Evolutionary conservation across 768 basidiomycete species (phyloP).

Genomic region (Multifurca ochricompacta): DNA sequence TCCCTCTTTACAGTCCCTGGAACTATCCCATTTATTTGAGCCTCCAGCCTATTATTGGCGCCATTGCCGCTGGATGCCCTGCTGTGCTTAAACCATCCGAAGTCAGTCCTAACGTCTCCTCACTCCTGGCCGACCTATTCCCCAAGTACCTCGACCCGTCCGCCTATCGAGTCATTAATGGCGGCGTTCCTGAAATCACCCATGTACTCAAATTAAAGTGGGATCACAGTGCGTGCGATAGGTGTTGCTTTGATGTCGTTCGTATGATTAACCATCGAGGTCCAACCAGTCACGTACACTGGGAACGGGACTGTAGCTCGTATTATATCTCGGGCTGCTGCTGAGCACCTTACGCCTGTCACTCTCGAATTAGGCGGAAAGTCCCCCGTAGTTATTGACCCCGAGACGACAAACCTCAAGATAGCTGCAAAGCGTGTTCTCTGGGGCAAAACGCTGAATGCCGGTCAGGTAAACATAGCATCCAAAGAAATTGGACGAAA

Average conservation of each 20-base stretch:
- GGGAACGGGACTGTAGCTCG: constrained; percentile 30
- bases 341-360: constrained; percentile 35
- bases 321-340: constrained; percentile 36
- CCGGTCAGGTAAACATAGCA: constrained; percentile 45
- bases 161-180: constrained; percentile 58
- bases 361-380: constrained; percentile 40
- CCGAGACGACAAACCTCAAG: constrained; percentile 36
- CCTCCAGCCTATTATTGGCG: constrained; percentile 33
- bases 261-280: constrained; percentile 14
- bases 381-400: constrained; percentile 37
- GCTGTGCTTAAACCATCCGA: constrained; percentile 75
- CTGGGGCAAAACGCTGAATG: constrained; percentile 58
- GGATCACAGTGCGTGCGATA: constrained; percentile 37
- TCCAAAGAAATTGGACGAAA: not conserved
- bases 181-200: constrained; percentile 34
- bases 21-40: constrained; percentile 13
- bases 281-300: constrained; percentile 34
- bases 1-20: constrained; percentile 6
- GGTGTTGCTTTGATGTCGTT: not conserved
- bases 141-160: constrained; percentile 69
- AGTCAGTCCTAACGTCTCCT: constrained; percentile 43
- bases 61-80: constrained; percentile 73
- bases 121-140: constrained; percentile 57
- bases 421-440: constrained; percentile 56
- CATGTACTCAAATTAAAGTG: constrained; percentile 31